These are phyloP conservation scores for Chlorophyllum brunneum DNA, from an alignment of 768 basidiomycete genomes.

Conservation along the genomic window DNA sequence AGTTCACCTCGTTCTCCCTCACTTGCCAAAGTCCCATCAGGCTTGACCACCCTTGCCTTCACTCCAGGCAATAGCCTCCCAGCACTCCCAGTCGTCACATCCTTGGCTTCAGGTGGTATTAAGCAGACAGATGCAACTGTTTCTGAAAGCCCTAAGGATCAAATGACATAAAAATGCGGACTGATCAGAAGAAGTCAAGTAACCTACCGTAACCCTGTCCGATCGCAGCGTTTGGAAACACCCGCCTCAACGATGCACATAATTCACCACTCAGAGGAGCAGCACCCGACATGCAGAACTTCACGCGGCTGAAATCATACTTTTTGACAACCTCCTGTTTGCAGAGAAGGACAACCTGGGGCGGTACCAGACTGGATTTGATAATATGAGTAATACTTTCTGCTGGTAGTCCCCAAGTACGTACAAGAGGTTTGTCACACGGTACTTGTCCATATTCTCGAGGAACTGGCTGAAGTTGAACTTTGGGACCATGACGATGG, in stretches of 20 bases:
- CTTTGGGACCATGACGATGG: constrained; percentile 60
- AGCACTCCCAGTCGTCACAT: constrained; percentile 50
- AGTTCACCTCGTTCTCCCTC: constrained; percentile 64
- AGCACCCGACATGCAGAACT: constrained; percentile 53
- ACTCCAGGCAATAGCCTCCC: constrained; percentile 59
- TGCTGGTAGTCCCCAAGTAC: constrained; percentile 16
- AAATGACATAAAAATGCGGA: background rate
- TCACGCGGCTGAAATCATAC: constrained; percentile 48
- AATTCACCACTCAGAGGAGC: constrained; percentile 62
- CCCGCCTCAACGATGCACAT: constrained; percentile 35
- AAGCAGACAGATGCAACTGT: constrained; percentile 51
- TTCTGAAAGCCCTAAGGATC: constrained; percentile 66
- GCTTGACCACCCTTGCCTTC: constrained; percentile 49
- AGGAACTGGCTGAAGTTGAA: constrained; percentile 58
- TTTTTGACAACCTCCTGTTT: constrained; percentile 56
- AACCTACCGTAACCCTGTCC: constrained; percentile 59
- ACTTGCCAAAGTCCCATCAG: constrained; percentile 51
- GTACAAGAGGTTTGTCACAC: constrained; percentile 54
- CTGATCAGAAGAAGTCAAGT: background rate
- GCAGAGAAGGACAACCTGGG: constrained; percentile 62
- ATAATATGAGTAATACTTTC: background rate
- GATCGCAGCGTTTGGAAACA: constrained; percentile 57
- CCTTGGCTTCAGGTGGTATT: constrained; percentile 36
- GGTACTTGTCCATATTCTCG: constrained; percentile 49
- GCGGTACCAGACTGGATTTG: constrained; percentile 52